Evolutionary conservation across 768 basidiomycete genomes (phyloP).

Genomic region (Fibroporia radiculosa): DNA sequence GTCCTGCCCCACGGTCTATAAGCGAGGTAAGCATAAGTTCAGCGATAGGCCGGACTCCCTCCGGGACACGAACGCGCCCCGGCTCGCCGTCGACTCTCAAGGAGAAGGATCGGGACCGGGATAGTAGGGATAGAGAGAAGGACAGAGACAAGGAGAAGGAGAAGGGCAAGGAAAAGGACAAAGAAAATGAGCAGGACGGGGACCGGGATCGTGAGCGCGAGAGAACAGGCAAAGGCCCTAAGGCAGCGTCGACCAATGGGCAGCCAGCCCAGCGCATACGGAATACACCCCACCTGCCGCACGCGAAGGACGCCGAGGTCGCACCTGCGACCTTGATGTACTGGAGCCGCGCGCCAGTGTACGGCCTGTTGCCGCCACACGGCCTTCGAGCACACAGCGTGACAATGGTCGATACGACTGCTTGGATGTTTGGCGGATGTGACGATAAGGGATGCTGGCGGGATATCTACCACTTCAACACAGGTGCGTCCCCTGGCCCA

Average conservation of each 20-base stretch:
- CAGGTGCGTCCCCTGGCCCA: conserved; percentile 37
- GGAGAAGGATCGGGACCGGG: conserved; percentile 7
- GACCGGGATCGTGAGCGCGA: conserved; percentile 9
- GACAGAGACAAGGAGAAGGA: conserved; percentile 6
- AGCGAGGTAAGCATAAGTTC: conserved; percentile 9
- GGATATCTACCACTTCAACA: conserved; percentile 82
- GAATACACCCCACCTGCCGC: conserved; percentile 49
- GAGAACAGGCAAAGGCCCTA: conserved; percentile 5
- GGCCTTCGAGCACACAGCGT: conserved; percentile 78
- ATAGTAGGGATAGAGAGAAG: conserved; percentile 9
- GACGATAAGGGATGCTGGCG: conserved; percentile 69
- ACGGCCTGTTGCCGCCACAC: conserved; percentile 57
- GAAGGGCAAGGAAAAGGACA: conserved; percentile 9
- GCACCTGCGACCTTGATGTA: conserved; percentile 75
- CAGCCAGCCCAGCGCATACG: conserved; percentile 31
- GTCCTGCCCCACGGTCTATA: conserved; percentile 7
- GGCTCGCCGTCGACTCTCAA: conserved; percentile 11
- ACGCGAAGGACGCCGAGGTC: conserved; percentile 48
- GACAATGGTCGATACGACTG: conserved; percentile 73
- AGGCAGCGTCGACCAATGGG: conserved; percentile 2
- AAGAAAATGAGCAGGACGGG: conserved; percentile 8
- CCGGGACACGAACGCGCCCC: conserved; percentile 5
- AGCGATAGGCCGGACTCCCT: conserved; percentile 4
- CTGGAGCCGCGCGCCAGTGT: conserved; percentile 80
- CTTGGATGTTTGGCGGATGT: conserved; percentile 88